Evolutionary conservation across 768 basidiomycete species (phyloP).

Genomic region (Daedalea quercina): DNA sequence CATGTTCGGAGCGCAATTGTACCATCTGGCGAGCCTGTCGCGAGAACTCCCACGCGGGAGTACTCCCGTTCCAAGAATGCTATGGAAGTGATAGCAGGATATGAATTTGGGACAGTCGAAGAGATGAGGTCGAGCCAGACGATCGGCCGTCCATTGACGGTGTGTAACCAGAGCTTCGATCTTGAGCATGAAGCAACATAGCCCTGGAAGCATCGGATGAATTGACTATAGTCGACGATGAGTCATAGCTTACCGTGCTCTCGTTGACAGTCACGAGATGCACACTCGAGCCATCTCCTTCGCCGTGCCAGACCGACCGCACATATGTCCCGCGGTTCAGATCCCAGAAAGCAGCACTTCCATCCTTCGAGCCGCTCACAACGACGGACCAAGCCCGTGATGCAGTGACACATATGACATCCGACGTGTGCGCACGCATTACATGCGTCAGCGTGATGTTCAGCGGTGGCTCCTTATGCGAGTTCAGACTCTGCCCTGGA

Average conservation of each 20-base stretch:
- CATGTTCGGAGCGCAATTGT: constrained; percentile 78
- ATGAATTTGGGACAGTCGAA: constrained; percentile 34
- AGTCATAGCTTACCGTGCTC: constrained; percentile 61
- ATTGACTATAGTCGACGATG: background rate
- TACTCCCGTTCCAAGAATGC: constrained; percentile 91
- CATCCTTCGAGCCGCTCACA: constrained; percentile 81
- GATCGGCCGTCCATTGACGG: constrained; percentile 79
- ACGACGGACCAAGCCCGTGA: constrained; percentile 79
- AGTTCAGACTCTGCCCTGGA: constrained; percentile 21
- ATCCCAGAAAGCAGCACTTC: constrained; percentile 87
- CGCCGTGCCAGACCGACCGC: constrained; percentile 69
- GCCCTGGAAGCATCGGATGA: constrained; percentile 44
- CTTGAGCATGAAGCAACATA: constrained; percentile 82
- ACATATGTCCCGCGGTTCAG: constrained; percentile 79
- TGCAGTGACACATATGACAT: constrained; percentile 61
- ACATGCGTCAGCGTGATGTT: constrained; percentile 53
- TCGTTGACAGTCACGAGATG: constrained; percentile 77
- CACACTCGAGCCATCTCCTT: constrained; percentile 34
- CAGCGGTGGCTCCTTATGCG: constrained; percentile 23
- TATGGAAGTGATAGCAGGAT: constrained; percentile 58
- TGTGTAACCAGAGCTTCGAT: constrained; percentile 68
- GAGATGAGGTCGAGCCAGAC: constrained; percentile 56
- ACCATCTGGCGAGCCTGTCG: constrained; percentile 71
- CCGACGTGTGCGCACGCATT: constrained; percentile 72
- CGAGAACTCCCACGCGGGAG: constrained; percentile 69